Conservation (phyloP, 441 rosid species). For the Iberis amara region DNA sequence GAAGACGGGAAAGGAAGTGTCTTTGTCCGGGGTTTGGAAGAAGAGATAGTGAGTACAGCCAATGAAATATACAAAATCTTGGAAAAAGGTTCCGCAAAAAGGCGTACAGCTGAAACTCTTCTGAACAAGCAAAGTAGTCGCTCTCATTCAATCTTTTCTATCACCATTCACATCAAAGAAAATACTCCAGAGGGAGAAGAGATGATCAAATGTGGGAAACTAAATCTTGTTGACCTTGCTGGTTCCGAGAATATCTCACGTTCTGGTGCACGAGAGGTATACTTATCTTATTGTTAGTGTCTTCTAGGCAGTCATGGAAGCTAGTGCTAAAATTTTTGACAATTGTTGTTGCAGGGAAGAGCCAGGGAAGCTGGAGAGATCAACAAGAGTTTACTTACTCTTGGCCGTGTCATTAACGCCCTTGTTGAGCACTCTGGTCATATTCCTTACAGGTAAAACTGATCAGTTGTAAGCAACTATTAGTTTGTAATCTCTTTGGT, state of each 20-base stretch:
- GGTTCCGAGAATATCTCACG: constrained; percentile 98
- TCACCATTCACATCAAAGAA: constrained; percentile 92
- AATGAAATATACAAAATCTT: constrained; percentile 90
- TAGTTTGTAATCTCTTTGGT: constrained; percentile 6
- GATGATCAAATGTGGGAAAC: constrained; percentile 93
- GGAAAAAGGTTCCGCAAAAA: constrained; percentile 92
- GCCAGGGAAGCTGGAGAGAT: constrained; percentile 99
- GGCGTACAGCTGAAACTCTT: constrained; percentile 98
- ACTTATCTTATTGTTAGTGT: constrained; percentile 13
- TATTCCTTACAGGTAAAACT: constrained; percentile 79
- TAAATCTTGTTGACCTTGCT: constrained; percentile 98
- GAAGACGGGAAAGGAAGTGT: constrained; percentile 99
- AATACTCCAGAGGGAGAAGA: constrained; percentile 98
- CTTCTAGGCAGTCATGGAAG: constrained; percentile 1
- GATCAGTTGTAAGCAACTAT: constrained; percentile 3
- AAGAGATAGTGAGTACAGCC: constrained; percentile 91
- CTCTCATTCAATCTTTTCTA: constrained; percentile 94
- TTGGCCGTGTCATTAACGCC: constrained; percentile 93
- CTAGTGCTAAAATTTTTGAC: constrained; percentile 16
- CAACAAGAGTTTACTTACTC: constrained; percentile 95
- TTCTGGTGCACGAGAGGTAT: constrained; percentile 95
- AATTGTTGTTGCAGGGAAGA: constrained; percentile 65
- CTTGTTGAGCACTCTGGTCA: constrained; percentile 98
- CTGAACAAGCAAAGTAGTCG: constrained; percentile 99
- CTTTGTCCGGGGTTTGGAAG: constrained; percentile 91